These are phyloP conservation scores for Plasmopara halstedii DNA, from an alignment of 352 stramenopile species.

Conservation along the genomic window DNA sequence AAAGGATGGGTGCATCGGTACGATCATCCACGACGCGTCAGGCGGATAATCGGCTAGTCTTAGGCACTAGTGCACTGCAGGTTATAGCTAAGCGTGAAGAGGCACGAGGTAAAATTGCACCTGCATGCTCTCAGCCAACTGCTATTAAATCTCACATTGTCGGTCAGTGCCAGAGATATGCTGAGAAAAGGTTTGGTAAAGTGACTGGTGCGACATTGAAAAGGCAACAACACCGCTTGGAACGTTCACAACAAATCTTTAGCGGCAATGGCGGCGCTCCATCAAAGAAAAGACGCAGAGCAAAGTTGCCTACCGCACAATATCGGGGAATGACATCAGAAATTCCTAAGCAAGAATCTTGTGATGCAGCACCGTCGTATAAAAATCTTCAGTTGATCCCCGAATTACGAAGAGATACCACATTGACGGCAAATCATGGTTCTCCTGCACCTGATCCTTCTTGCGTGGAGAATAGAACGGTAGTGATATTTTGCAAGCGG, in stretches of 20 bases:
- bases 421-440: background rate
- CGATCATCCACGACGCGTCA: background rate
- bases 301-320: constrained; percentile 6
- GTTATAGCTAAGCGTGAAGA: background rate
- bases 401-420: background rate
- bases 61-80: background rate
- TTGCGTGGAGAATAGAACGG: constrained; percentile 32
- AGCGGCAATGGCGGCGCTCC: background rate
- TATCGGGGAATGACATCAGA: background rate
- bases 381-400: background rate
- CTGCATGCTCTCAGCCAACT: background rate
- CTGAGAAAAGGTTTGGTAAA: background rate
- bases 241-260: background rate
- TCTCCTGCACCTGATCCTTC: background rate
- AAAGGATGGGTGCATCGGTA: background rate
- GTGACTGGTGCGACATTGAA: background rate
- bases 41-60: background rate
- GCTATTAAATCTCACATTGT: background rate
- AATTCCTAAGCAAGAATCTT: background rate
- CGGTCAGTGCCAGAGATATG: background rate
- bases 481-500: constrained; percentile 79
- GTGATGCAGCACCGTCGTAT: background rate
- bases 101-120: background rate
- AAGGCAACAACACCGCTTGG: background rate
- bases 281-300: constrained; percentile 11